Percentiles rank a stretch among this genome's conserved stretches.
Evolutionary conservation across 495 filamentous ascomycete genomes (phyloP).

Genomic region (Aspergillus sclerotiicarbonarius): DNA sequence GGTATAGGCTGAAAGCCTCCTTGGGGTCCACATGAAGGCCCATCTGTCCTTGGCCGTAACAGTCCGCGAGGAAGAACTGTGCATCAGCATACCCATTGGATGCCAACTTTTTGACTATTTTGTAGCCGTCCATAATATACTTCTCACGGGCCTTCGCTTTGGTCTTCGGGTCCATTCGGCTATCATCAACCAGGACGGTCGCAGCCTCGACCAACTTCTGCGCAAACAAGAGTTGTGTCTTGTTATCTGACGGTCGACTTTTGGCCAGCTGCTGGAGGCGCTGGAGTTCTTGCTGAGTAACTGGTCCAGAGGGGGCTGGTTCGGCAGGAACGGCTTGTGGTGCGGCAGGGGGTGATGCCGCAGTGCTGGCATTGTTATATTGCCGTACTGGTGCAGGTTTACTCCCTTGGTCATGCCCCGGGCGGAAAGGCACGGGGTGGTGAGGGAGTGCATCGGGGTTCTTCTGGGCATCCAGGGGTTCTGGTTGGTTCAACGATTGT

Average conservation of each 20-base stretch:
- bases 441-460: constrained; percentile 65
- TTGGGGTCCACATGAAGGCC: constrained; percentile 76
- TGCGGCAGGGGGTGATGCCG: constrained; percentile 33
- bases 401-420: constrained; percentile 61
- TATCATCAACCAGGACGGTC: constrained; percentile 65
- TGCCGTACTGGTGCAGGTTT: constrained; percentile 73
- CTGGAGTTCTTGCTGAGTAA: constrained; percentile 78
- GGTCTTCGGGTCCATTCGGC: constrained; percentile 70
- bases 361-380: constrained; percentile 51
- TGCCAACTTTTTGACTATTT: constrained; percentile 83
- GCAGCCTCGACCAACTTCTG: constrained; percentile 87
- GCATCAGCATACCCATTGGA: constrained; percentile 69
- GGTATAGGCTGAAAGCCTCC: constrained; percentile 89
- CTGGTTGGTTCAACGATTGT: constrained; percentile 15
- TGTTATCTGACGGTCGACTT: constrained; percentile 67
- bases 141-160: constrained; percentile 76
- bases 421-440: constrained; percentile 78
- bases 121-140: constrained; percentile 81
- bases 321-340: constrained; percentile 29
- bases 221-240: constrained; percentile 67
- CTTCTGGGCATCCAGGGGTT: constrained; percentile 30
- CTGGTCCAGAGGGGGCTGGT: constrained; percentile 43
- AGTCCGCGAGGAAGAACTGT: constrained; percentile 92
- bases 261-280: constrained; percentile 64
- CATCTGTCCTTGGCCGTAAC: constrained; percentile 71